Base-by-base conservation (phyloP, 1,284 basidiomycete species). In the Cryptococcus sp. region DNA sequence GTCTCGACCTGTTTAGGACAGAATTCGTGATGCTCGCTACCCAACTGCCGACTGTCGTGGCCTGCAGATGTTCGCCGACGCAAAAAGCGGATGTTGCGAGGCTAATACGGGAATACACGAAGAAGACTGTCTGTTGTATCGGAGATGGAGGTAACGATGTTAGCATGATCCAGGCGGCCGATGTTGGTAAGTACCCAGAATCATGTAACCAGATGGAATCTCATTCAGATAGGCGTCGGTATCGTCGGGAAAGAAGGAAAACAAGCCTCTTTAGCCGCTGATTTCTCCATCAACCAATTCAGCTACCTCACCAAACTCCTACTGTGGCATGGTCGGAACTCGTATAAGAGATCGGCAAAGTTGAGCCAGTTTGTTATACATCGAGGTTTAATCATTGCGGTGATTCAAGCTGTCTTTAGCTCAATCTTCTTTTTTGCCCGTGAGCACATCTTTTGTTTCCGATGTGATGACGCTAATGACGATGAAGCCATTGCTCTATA, bases 241-340 rank as follows among this genome's bases (percentile, higher is more conserved):
- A 98, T 99, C 59, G 94, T 98, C 5, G 96, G 96, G 14, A 98
- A 98, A 74, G 96, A 98, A 79, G 96, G 96, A 13, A 95, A 91
- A 74, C 96, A 98, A 76, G 96, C 96, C 0, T 96, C 93, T 0
- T 83, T 98, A 2, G 95, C 96, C 0, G 96, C 96, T 11, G 96
- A 99, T 76, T 98, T 98, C 70, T 95, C 91, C 4, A 89, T 99
- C 61, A 94, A 86, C 3, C 96, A 98, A 72, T 98, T 99, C 82
- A 90, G 88, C 69, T 84, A 86, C 74, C 83, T 99, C 51, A 95
- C 93, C 33, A 97, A 98, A 74, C 83, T 99, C 0, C 85, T 99
- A 10, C 83, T 98, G 35, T 83, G 82, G 82, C 82, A 83, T 57
- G 96, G 96, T 0, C 86, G 96, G 41, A 98, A 98, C 77, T 96